A percentile compares a stretch with the other conserved stretches of the same genome.
Conservation (phyloP, 2,329 filamentous ascomycete species). For the Neonectria magnoliae region DNA sequence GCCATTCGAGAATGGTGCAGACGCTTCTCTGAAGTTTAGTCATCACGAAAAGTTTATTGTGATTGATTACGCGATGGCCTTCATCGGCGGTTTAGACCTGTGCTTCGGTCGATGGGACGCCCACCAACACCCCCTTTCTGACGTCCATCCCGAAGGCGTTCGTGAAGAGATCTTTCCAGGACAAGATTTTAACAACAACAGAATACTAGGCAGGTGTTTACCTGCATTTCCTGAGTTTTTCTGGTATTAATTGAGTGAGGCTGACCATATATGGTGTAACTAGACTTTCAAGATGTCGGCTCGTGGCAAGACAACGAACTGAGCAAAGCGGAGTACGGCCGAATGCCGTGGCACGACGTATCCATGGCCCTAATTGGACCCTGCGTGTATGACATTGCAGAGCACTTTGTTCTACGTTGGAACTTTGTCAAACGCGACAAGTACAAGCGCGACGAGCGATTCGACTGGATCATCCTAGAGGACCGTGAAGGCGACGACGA, state of each 20-base stretch:
- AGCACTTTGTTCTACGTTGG: conserved; percentile 95
- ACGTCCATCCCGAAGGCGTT: conserved; percentile 86
- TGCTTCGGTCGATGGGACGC: conserved; percentile 97
- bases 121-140: conserved; percentile 84
- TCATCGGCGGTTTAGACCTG: conserved; percentile 92
- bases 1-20: conserved; percentile 88
- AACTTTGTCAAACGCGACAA: conserved; percentile 98
- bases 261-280: conserved; percentile 65
- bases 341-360: conserved; percentile 99
- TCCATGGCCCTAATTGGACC: conserved; percentile 91
- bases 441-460: conserved; percentile 87
- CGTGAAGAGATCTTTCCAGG: conserved; percentile 89
- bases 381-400: conserved; percentile 91
- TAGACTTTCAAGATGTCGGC: conserved; percentile 88
- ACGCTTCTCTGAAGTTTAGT: conserved; percentile 98
- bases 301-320: conserved; percentile 96
- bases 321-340: conserved; percentile 87
- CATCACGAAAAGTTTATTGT: conserved; percentile 99
- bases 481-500: conserved; percentile 82
- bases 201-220: neutral
- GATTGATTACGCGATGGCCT: conserved; percentile 89
- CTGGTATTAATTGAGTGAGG: conserved; percentile 8
- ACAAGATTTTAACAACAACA: conserved; percentile 94
- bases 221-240: neutral
- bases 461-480: conserved; percentile 85